A percentile compares a stretch with the other conserved stretches of the same genome.
phyloP scores from a whole-genome alignment of 2,329 filamentous ascomycete species.

The Pseudogymnoascus sp. region DNA sequence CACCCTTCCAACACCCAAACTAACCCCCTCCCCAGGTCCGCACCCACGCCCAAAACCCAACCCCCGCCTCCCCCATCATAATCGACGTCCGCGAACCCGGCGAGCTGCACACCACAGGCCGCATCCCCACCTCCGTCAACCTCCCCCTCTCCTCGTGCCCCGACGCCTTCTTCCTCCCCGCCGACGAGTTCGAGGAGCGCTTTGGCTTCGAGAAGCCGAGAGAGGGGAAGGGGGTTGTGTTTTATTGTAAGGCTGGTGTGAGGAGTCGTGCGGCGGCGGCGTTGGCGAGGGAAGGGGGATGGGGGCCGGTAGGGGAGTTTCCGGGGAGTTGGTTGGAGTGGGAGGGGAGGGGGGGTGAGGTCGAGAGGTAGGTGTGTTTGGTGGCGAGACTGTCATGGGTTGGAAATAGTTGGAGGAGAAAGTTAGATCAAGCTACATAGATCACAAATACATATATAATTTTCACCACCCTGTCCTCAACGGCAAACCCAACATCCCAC shows the following conservation, averaged over 20 bases:
- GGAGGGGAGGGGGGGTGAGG: conserved; percentile 60
- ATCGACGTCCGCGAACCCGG: conserved; percentile 64
- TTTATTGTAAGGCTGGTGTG: conserved; percentile 92
- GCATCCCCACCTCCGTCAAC: conserved; percentile 75
- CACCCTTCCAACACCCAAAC: background rate
- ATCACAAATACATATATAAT: background rate
- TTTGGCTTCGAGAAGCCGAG: conserved; percentile 69
- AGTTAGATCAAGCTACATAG: background rate
- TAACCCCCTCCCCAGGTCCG: conserved; percentile 31
- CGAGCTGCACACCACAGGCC: conserved; percentile 56
- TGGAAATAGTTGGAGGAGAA: background rate
- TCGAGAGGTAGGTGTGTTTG: conserved; percentile 31
- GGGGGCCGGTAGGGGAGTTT: conserved; percentile 63
- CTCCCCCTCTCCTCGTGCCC: conserved; percentile 70
- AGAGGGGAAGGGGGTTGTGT: conserved; percentile 55
- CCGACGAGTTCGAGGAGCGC: conserved; percentile 73
- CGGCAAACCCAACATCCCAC: background rate
- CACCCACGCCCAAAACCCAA: conserved; percentile 28
- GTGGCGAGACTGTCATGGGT: background rate
- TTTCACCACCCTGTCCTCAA: background rate
- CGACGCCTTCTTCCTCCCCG: conserved; percentile 68
- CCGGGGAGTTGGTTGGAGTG: conserved; percentile 77
- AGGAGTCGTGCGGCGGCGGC: conserved; percentile 69
- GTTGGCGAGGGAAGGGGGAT: conserved; percentile 71
- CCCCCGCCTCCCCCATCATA: background rate